Evolutionary conservation across 768 basidiomycete species (phyloP).

Genomic region (Holtermanniella nyarrowii): DNA sequence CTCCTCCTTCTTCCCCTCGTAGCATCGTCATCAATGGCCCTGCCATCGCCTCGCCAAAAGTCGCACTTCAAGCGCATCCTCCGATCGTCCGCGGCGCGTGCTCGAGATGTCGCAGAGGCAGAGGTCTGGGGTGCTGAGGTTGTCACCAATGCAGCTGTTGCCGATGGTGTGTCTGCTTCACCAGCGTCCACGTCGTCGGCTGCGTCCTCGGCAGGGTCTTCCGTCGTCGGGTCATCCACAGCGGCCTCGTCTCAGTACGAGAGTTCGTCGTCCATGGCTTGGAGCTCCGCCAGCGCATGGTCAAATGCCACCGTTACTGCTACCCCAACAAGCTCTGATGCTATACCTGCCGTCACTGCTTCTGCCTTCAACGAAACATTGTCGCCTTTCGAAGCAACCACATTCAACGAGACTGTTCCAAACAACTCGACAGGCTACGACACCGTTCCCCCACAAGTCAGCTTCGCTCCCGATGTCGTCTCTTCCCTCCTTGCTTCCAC

Average conservation of each 20-base stretch:
- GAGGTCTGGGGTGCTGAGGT: background rate
- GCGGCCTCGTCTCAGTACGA: background rate
- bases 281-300: background rate
- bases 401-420: too few species aligned
- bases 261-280: background rate
- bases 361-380: too few species aligned
- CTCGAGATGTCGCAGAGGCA: slow-evolving; percentile 7
- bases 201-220: background rate
- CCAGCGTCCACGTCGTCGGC: background rate
- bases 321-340: background rate
- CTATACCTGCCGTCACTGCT: too few species aligned
- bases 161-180: too few species aligned
- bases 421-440: slow-evolving; percentile 12
- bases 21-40: slow-evolving; percentile 14
- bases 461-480: slow-evolving; percentile 11
- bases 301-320: background rate
- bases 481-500: slow-evolving; percentile 21
- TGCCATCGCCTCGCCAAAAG: slow-evolving; percentile 9
- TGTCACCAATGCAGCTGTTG: background rate
- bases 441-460: slow-evolving; percentile 11
- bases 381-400: too few species aligned
- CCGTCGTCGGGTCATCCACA: background rate
- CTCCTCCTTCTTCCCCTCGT: slow-evolving; percentile 24
- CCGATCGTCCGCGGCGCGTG: background rate
- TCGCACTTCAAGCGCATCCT: slow-evolving; percentile 13